Percentiles rank a stretch among this genome's conserved stretches.
Evolutionary conservation across 1,284 basidiomycete species (phyloP).

Genomic region (Cryptococcus neoformans): DNA sequence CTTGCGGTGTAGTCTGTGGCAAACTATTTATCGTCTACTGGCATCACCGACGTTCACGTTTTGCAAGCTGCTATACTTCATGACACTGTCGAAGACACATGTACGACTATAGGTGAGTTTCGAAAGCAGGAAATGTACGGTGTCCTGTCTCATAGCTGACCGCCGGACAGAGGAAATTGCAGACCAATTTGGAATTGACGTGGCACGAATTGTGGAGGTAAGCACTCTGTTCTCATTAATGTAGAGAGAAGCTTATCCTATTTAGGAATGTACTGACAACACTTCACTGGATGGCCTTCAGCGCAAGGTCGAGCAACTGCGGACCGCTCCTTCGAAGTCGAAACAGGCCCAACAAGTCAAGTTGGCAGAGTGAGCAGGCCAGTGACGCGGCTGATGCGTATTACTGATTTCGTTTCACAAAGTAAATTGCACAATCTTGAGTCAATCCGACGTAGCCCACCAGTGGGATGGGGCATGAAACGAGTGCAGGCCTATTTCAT

Average conservation of each 20-base stretch:
- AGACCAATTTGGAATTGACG: slow-evolving; percentile 40
- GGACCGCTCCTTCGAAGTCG: slow-evolving; percentile 43
- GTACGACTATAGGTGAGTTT: slow-evolving; percentile 40
- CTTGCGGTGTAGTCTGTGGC: slow-evolving; percentile 34
- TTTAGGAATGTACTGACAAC: slow-evolving; percentile 45
- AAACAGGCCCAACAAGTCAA: slow-evolving; percentile 50
- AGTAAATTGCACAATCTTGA: slow-evolving; percentile 51
- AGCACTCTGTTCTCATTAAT: slow-evolving; percentile 2
- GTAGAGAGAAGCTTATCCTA: not conserved
- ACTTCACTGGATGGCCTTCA: slow-evolving; percentile 26
- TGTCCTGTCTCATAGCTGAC: not conserved
- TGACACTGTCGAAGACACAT: slow-evolving; percentile 52
- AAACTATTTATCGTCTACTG: slow-evolving; percentile 43
- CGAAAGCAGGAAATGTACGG: not conserved
- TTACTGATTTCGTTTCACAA: not conserved
- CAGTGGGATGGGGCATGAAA: slow-evolving; percentile 45
- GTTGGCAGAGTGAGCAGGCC: slow-evolving; percentile 39
- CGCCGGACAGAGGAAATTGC: slow-evolving; percentile 34
- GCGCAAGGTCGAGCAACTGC: slow-evolving; percentile 48
- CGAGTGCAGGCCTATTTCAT: slow-evolving; percentile 48
- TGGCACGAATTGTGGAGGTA: slow-evolving; percentile 46
- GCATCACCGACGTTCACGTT: slow-evolving; percentile 41
- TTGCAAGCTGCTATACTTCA: slow-evolving; percentile 50
- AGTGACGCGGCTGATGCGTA: not conserved
- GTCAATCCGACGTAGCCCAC: slow-evolving; percentile 42